Evolutionary conservation across 1,284 basidiomycete genomes (phyloP), one percentile per base, ranked within the genome.

Genomic region (Cutaneotrichosporon sp.): DNA sequence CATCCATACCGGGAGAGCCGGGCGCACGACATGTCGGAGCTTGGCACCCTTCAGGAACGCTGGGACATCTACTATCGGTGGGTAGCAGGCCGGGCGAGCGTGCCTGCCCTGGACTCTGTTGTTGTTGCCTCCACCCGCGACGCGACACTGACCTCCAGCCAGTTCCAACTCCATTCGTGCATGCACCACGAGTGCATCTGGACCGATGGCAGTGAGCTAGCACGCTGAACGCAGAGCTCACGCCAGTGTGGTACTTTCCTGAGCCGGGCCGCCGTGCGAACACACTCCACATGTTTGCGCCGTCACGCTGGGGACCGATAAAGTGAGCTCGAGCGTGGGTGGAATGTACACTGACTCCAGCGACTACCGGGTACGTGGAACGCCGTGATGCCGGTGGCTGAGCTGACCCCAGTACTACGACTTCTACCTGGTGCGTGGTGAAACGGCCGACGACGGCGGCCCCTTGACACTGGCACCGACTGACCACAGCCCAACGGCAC

Each of bases 211-310:
- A 66, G 72, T 71, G 33, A 54, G 69, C 63, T 14, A n/a, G n/a
- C 5, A 24, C 22, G 34, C 9, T 34, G 14, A 16, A 33, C 4
- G 22, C 16, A n/a, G 7, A n/a, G 25, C 25, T 50, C 16, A 50
- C 47, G 4, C 25, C 29, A 71, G 70, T 59, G 50, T 74, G 72
- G 72, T 74, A 70, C 67, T 71, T 74, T 38, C 72, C 72, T 13
- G 71, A 74, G 34, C 54, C 62, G 1, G 69, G 68, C 54, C 62
- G 71, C 22, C 65, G 64, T 25, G 52, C 61, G 47, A 58, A 64
- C 10, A 70, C 65, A 4, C 52, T 74, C 8, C 67, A 67, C 36
- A 69, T 70, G 69, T 74, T 74, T 49, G 36, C 63, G 1, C 60
- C 68, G 8, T 68, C 71, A n/a, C 64, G 65, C 31, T 64, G 55